Evolutionary conservation across 768 basidiomycete genomes (phyloP).

Genomic region (Dioszegia crocea): DNA sequence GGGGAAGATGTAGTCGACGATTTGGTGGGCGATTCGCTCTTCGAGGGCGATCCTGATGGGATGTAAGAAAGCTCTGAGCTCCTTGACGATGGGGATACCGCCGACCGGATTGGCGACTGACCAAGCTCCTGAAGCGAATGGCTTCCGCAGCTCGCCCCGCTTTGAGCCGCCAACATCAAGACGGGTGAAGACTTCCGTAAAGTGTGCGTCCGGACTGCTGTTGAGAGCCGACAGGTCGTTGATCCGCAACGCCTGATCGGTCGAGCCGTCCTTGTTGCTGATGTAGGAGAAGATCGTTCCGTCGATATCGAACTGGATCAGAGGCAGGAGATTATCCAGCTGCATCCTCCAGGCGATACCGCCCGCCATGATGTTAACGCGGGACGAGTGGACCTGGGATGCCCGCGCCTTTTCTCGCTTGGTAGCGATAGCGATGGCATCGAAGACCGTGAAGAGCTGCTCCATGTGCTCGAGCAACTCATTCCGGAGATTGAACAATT

Average conservation of each 20-base stretch:
- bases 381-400: slow-evolving; percentile 66
- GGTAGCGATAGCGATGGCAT: slow-evolving; percentile 65
- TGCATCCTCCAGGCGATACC: slow-evolving; percentile 93
- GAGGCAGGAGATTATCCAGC: slow-evolving; percentile 62
- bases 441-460: slow-evolving; percentile 77
- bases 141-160: slow-evolving; percentile 30
- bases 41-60: slow-evolving; percentile 85
- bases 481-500: slow-evolving; percentile 65
- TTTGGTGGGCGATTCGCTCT: slow-evolving; percentile 68
- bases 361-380: slow-evolving; percentile 72
- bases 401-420: slow-evolving; percentile 70
- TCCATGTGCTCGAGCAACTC: slow-evolving; percentile 70
- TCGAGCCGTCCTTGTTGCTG: slow-evolving; percentile 80
- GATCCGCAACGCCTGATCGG: slow-evolving; percentile 68
- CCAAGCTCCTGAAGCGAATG: slow-evolving; percentile 77
- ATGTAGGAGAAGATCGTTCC: slow-evolving; percentile 76
- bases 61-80: slow-evolving; percentile 74
- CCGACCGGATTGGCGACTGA: slow-evolving; percentile 81
- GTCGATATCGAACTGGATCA: slow-evolving; percentile 80
- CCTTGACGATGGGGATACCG: slow-evolving; percentile 82
- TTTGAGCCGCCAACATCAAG: slow-evolving; percentile 49
- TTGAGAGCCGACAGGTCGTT: slow-evolving; percentile 80
- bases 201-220: slow-evolving; percentile 71
- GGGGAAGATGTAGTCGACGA: slow-evolving; percentile 44
- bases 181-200: slow-evolving; percentile 83